phyloP scores from a whole-genome alignment of 2,329 filamentous ascomycete genomes.

The Aciculosporium take region DNA sequence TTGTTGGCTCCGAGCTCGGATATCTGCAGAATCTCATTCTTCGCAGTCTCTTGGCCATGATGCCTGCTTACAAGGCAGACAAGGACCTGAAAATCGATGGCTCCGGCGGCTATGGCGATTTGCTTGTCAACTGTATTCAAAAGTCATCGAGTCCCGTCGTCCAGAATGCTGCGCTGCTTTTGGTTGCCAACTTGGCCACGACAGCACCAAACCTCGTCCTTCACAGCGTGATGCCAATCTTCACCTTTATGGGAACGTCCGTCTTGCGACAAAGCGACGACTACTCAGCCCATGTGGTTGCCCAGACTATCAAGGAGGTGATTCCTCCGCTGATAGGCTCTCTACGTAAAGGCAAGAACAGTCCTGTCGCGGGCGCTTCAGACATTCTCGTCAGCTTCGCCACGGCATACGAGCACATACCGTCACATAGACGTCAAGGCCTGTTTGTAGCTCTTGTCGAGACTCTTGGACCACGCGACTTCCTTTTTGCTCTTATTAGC shows the following conservation, averaged over 20 bases:
- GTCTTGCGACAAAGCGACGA: constrained; percentile 88
- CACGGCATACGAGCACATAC: constrained; percentile 91
- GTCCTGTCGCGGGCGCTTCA: constrained; percentile 65
- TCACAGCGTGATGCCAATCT: constrained; percentile 97
- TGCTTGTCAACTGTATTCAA: constrained; percentile 88
- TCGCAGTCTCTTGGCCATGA: constrained; percentile 67
- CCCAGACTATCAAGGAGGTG: constrained; percentile 86
- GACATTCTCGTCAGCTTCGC: constrained; percentile 93
- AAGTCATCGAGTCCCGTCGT: constrained; percentile 85
- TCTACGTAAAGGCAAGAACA: constrained; percentile 65
- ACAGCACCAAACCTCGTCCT: constrained; percentile 83
- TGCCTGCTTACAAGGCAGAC: constrained; percentile 57
- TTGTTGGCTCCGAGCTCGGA: constrained; percentile 73
- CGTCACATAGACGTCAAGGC: constrained; percentile 65
- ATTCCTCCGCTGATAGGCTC: constrained; percentile 83
- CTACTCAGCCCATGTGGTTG: constrained; percentile 91
- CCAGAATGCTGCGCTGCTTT: constrained; percentile 76
- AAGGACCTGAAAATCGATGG: constrained; percentile 54
- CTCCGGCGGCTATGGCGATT: constrained; percentile 69
- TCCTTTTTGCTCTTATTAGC: constrained; percentile 72
- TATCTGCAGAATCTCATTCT: constrained; percentile 82
- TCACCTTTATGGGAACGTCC: constrained; percentile 92
- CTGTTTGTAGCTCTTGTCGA: constrained; percentile 76
- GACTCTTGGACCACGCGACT: constrained; percentile 74
- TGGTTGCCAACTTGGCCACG: constrained; percentile 75